Evolutionary conservation across 2,329 filamentous ascomycete species (phyloP).

Genomic region (Aureobasidium leucospermi): DNA sequence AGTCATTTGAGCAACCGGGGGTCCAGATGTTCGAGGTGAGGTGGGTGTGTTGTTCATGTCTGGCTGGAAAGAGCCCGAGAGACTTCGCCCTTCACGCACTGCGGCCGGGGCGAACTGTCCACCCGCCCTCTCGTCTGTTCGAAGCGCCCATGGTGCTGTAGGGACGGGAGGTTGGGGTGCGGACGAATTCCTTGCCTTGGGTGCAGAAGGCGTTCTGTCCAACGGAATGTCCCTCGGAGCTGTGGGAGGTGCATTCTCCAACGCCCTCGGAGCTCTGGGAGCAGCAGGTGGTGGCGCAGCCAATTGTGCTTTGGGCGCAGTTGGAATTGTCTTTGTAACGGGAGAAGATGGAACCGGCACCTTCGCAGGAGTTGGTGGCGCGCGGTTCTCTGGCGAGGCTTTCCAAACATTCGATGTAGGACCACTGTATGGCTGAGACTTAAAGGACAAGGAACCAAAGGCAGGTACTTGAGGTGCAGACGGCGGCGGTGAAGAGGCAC

Average conservation of each 20-base stretch:
- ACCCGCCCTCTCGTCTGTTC: slow-evolving; percentile 1
- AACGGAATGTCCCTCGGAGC: neutral
- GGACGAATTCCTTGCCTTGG: slow-evolving; percentile 1
- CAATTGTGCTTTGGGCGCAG: slow-evolving; percentile 29
- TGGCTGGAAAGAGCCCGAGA: slow-evolving; percentile 9
- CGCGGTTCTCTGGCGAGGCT: slow-evolving; percentile 28
- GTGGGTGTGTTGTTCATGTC: neutral
- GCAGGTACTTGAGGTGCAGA: slow-evolving; percentile 48
- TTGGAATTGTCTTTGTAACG: slow-evolving; percentile 20
- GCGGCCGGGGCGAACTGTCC: neutral
- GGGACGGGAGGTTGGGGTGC: slow-evolving; percentile 2
- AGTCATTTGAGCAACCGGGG: neutral
- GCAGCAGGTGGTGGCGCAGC: slow-evolving; percentile 27
- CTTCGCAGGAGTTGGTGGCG: slow-evolving; percentile 4
- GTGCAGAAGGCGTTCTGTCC: neutral
- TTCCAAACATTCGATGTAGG: slow-evolving; percentile 35
- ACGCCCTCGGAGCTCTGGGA: slow-evolving; percentile 27
- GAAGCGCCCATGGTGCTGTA: slow-evolving; percentile 12
- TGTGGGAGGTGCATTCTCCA: slow-evolving; percentile 20
- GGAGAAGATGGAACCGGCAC: slow-evolving; percentile 4
- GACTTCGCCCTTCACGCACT: slow-evolving; percentile 1
- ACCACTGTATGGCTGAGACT: slow-evolving; percentile 14
- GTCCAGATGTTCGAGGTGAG: neutral
- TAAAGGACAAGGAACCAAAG: slow-evolving; percentile 38
- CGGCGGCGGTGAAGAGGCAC: slow-evolving; percentile 45